Base-by-base conservation (phyloP, 2,329 filamentous ascomycete species). In the Fusarium nanum region DNA sequence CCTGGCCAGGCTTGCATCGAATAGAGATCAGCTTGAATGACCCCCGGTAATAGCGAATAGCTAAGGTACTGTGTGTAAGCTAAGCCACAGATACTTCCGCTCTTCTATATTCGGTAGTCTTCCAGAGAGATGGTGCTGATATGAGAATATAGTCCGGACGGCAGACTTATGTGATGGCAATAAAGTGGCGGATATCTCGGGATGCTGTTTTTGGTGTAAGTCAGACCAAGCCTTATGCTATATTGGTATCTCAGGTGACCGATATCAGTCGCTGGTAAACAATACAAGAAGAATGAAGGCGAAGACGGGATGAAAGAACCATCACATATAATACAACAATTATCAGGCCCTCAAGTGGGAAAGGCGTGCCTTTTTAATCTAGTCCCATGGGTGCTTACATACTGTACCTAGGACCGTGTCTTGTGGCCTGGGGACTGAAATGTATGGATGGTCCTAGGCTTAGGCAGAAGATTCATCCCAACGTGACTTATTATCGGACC, bases 1-100 rank as follows among this genome's bases (percentile, higher is more conserved):
- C 49, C 48, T 37, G 57, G 27, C 22, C 30, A 52, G 44, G 65
- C 64, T 73, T 62, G 72, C 72, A 74, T 73, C 60, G 62, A 73
- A 53, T 54, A 53, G 48, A 49, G 63, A 68, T 69, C 59, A 61
- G 71, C 70, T 63, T 54, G 67, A 63, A 56, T 58, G 55, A 54
- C 52, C 28, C 48, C 59, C 62, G 12, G 44, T 32, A 55, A 45
- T n/a, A 27, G 20, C 16, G n/a, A 28, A n/a, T 23, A 9, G 11
- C 27, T 28, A 28, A 28, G 16, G 41, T 22, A 54, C 37, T 23
- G 63, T 68, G 48, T 48, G 50, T 46, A 58, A 59, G 56, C 67
- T 56, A 58, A 57, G 18, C 3, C 23, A 9, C 22, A 22, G 30
- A 16, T 32, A 47, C 46, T 56, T 41, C 44, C 65, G 20, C 56